phyloP scores from a whole-genome alignment of 768 basidiomycete species.

The Trametes meyenii region DNA sequence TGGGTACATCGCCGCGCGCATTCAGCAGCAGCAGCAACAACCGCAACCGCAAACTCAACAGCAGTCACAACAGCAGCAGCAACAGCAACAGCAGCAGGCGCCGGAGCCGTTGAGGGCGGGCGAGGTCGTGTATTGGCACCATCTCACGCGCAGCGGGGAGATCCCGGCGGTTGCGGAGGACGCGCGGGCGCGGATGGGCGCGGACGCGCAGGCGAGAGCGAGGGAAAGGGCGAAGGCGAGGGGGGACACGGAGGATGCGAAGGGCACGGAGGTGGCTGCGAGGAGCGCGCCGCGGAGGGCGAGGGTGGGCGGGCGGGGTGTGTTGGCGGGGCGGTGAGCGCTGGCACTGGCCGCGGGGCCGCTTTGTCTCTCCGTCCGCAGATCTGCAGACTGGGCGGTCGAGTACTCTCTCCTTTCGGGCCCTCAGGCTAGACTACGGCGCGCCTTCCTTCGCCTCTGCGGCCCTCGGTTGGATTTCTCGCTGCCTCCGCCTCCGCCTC shows the following conservation, averaged over 20 bases:
- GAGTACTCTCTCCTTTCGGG: no score
- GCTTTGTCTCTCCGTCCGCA: background rate
- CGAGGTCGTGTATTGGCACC: conserved; percentile 76
- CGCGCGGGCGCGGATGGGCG: conserved; percentile 48
- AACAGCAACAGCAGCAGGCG: conserved; percentile 28
- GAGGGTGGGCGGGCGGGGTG: background rate
- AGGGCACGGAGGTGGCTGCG: background rate
- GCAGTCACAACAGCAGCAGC: conserved; percentile 41
- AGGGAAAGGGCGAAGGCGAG: conserved; percentile 28
- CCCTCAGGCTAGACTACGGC: no score
- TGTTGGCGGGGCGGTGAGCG: conserved; percentile 9
- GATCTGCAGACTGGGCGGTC: no score
- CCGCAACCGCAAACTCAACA: conserved; percentile 41
- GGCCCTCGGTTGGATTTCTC: no score
- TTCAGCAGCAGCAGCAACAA: conserved; percentile 25
- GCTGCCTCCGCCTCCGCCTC: no score
- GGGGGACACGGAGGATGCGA: background rate
- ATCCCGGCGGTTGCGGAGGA: conserved; percentile 71
- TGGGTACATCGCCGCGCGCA: background rate
- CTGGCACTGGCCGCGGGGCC: background rate
- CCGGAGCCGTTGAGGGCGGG: conserved; percentile 50
- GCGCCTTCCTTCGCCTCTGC: no score
- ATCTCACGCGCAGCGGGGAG: conserved; percentile 70
- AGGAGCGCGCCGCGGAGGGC: background rate
- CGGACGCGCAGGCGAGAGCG: conserved; percentile 19